These are phyloP conservation scores for Fusarium tupiense DNA, from an alignment of 2,329 filamentous ascomycete genomes.

Conservation along the genomic window DNA sequence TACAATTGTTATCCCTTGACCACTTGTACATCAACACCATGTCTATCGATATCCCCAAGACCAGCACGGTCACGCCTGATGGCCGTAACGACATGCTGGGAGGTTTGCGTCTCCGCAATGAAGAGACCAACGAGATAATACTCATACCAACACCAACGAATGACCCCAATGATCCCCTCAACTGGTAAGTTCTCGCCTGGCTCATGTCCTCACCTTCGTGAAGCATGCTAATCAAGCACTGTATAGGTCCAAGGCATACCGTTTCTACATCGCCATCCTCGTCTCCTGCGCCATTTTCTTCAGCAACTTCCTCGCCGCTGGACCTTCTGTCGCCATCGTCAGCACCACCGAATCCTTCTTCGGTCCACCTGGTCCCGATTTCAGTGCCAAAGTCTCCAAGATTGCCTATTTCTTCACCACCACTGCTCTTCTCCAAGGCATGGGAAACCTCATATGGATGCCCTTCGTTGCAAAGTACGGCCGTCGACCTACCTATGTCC, in stretches of 20 bases:
- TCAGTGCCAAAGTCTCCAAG: slow-evolving; percentile 50
- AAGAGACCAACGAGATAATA: slow-evolving; percentile 17
- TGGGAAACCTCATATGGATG: slow-evolving; percentile 57
- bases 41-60: neutral
- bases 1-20: neutral
- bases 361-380: slow-evolving; percentile 46
- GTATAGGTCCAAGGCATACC: slow-evolving; percentile 55
- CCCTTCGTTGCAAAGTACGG: slow-evolving; percentile 58
- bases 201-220: fast-evolving
- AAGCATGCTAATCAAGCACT: neutral
- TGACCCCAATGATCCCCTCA: slow-evolving; percentile 43
- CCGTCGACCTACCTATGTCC: slow-evolving; percentile 54
- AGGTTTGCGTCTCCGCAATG: neutral
- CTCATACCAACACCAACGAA: slow-evolving; percentile 31
- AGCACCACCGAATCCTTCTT: slow-evolving; percentile 59
- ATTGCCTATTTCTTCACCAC: slow-evolving; percentile 64
- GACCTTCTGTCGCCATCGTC: slow-evolving; percentile 61
- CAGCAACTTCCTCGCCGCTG: slow-evolving; percentile 67
- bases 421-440: slow-evolving; percentile 53
- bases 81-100: neutral
- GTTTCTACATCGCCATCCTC: slow-evolving; percentile 60
- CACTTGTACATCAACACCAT: neutral
- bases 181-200: neutral
- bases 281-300: slow-evolving; percentile 64
- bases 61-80: neutral